phyloP scores from a whole-genome alignment of 768 basidiomycete species.

The Hericium rajendrae region DNA sequence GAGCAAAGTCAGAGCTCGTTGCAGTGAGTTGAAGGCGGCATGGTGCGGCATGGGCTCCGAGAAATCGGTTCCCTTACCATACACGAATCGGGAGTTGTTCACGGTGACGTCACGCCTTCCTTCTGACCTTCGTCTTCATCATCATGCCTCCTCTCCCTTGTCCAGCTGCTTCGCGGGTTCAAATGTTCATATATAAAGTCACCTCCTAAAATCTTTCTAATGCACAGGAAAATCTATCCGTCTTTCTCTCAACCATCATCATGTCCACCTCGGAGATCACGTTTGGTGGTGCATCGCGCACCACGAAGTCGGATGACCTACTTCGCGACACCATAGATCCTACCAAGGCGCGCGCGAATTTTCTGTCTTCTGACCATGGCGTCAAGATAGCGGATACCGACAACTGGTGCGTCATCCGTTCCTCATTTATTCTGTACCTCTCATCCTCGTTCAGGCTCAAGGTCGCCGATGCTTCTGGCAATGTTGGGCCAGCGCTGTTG shows the following conservation, averaged over 20 bases:
- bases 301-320: conserved; percentile 19
- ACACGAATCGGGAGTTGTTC: too few species aligned
- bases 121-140: too few species aligned
- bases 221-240: not conserved
- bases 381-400: conserved; percentile 51
- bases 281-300: not conserved
- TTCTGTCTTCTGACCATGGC: conserved; percentile 55
- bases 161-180: too few species aligned
- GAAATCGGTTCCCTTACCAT: too few species aligned
- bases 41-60: not conserved
- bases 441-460: conserved; percentile 36
- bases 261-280: conserved; percentile 5
- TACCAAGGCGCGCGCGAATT: conserved; percentile 7
- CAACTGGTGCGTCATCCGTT: conserved; percentile 37
- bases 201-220: too few species aligned
- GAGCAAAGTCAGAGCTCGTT: too few species aligned
- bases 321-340: conserved; percentile 24
- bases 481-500: conserved; percentile 59
- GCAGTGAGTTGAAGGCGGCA: too few species aligned
- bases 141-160: too few species aligned
- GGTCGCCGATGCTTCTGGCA: conserved; percentile 30
- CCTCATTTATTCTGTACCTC: not conserved
- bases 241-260: conserved; percentile 5
- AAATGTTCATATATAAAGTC: too few species aligned
- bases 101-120: too few species aligned